These are phyloP conservation scores for Scorias spongiosa DNA, from an alignment of 2,329 filamentous ascomycete species.

Conservation along the genomic window DNA sequence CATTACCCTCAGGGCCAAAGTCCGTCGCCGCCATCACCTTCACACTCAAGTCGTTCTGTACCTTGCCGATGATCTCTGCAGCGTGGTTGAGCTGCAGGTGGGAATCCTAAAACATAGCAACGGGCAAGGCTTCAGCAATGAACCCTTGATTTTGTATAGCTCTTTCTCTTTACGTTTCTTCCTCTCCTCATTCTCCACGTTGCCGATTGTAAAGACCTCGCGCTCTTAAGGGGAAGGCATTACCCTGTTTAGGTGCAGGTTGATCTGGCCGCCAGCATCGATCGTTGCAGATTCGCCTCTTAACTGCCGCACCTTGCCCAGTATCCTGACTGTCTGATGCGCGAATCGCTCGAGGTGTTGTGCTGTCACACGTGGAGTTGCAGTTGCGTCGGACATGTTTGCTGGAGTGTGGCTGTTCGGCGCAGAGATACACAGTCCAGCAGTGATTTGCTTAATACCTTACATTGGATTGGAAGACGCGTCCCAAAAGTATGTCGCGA, in stretches of 20 bases:
- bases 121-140: not conserved
- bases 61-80: constrained; percentile 66
- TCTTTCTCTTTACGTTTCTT: not conserved
- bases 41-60: constrained; percentile 56
- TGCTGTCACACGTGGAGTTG: constrained; percentile 71
- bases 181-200: not conserved
- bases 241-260: constrained; percentile 58
- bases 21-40: constrained; percentile 56
- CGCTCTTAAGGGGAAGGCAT: not conserved
- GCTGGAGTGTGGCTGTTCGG: not conserved
- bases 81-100: constrained; percentile 55
- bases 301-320: constrained; percentile 72
- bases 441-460: too few relatives aligned
- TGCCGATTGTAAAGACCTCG: too few relatives aligned
- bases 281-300: constrained; percentile 67
- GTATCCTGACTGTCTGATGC: constrained; percentile 59
- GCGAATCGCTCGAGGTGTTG: constrained; percentile 61
- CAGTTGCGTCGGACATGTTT: constrained; percentile 44
- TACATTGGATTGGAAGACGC: too few relatives aligned
- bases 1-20: constrained; percentile 41
- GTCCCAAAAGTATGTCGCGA: too few relatives aligned
- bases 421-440: too few relatives aligned
- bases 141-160: not conserved
- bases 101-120: constrained; percentile 40
- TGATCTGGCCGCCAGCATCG: constrained; percentile 64